Conservation (phyloP, 805 yeast species). For the Cyberlindnera amylophila region DNA sequence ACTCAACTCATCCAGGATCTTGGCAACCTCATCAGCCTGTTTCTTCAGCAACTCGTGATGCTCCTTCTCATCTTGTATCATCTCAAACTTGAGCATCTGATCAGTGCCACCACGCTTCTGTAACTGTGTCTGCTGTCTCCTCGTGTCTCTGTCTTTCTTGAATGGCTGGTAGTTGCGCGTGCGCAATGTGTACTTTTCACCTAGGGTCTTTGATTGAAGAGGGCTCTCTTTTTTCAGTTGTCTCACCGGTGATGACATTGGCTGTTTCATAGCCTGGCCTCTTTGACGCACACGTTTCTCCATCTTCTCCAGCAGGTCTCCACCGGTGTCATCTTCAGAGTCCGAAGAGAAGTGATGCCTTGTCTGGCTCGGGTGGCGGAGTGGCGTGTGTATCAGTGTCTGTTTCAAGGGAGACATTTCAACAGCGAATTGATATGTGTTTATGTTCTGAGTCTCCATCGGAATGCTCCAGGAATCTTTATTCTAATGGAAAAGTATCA, state of each 20-base stretch:
- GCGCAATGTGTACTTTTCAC: slow-evolving; percentile 24
- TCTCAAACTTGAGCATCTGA: slow-evolving; percentile 20
- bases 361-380: background rate
- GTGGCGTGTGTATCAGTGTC: background rate
- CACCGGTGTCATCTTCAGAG: slow-evolving; percentile 4
- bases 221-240: slow-evolving; percentile 1
- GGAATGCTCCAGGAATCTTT: no score
- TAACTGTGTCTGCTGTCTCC: slow-evolving; percentile 15
- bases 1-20: slow-evolving; percentile 6
- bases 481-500: no score
- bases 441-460: background rate
- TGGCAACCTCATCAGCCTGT: slow-evolving; percentile 14
- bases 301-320: slow-evolving; percentile 6
- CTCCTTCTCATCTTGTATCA: slow-evolving; percentile 12
- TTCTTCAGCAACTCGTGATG: slow-evolving; percentile 2
- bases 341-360: slow-evolving; percentile 1
- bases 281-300: slow-evolving; percentile 5
- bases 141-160: slow-evolving; percentile 10
- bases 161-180: slow-evolving; percentile 21
- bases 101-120: slow-evolving; percentile 22
- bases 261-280: slow-evolving; percentile 5
- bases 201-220: slow-evolving; percentile 8
- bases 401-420: slow-evolving; percentile 2
- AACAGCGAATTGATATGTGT: background rate
- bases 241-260: slow-evolving; percentile 16